Evolutionary conservation across 2,329 filamentous ascomycete species (phyloP), one percentile per base, ranked within the genome.

Genomic region (Mycosphaerella arachidis): DNA sequence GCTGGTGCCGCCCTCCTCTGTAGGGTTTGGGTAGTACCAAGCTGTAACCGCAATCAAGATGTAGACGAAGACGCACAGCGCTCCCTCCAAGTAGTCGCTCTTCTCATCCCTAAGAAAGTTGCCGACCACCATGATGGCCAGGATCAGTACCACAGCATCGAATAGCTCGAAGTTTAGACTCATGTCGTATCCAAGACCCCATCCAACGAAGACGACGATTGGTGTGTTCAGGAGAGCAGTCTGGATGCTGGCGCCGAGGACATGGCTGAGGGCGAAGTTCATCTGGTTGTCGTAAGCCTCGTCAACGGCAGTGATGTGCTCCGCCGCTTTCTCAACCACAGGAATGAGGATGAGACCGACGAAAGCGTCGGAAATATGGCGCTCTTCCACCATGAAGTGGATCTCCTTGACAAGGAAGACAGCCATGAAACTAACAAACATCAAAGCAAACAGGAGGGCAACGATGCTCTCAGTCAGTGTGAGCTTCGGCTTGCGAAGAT

Each of bases 161-260:
- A 96, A 96, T 13, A 92, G 81, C 67, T 94, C 89, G 72, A 96
- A 96, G 71, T 91, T 87, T 55, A 96, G 80, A 63, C 89, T 86
- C 84, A 97, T 90, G 6, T 79, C 70, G n/a, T 48, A 33, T n/a
- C 66, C 54, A 67, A 86, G 86, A 59, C 76, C 75, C 37, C 92
- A 76, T 24, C 89, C 87, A 92, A 92, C 97, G 48, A 88, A 90
- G 53, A 95, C 88, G 7, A 91, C 86, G 4, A 96, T 82, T 0
- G 92, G 92, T 0, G 87, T 91, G 72, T 95, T 96, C 71, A 96
- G 86, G 33, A 96, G 82, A 0, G 92, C 91, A 0, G 92, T 97
- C 76, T 96, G 92, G 60, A 96, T 88, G 0, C 90, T 93, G 2
- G 91, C 87, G 51, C 91, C 91, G 46, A 96, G 85, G 56, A 94